Base-by-base conservation (phyloP, 2,329 filamentous ascomycete genomes). In the Pyrenochaeta sp. region DNA sequence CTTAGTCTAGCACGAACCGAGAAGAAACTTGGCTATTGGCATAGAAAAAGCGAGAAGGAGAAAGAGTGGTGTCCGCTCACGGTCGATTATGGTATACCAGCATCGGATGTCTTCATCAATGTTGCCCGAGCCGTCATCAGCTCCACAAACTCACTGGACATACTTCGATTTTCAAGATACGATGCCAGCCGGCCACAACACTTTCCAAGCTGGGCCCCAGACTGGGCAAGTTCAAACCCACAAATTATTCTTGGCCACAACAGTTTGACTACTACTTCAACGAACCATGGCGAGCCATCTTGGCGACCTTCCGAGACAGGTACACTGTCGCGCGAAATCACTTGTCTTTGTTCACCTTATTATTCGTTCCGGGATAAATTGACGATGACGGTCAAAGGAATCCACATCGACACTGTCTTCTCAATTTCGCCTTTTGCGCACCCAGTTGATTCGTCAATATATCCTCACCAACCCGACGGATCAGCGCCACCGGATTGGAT, bases 201-300 rank as follows among this genome's bases (percentile, higher is more conserved):
- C 7, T 35, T 38, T 34, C 41, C 41, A 24, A 38, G 34, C 27
- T 44, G 41, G 41, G 41, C 39, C 20, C 17, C 41, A n/a, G 23
- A 44, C 35, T 44, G 41, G 41, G 31, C 27, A 14, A 34, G 14
- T 18, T 17, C 21, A 20, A 26, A 9, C 5, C 21, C 41, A 32
- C 21, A 27, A 34, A 14, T 13, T 23, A 32, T 36, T 21, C 40
- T 7, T 14, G 17, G 20, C 26, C 15, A 23, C 18, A 10, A 15
- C 18, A 19, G 13, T 7, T 24, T 34, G 24, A 23, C 11, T 22
- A 11, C 23, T n/a, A 43, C 18, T 23, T 11, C 17, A 10, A 27
- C 11, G 13, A 26, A 15, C 18, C 10, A 38, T 14, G 15, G 18
- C 11, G 6, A 30, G 8, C n/a, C n/a, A n/a, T 17, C 6, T 6